phyloP scores from a whole-genome alignment of 129 eudicot species.

The Tagetes patula region DNA sequence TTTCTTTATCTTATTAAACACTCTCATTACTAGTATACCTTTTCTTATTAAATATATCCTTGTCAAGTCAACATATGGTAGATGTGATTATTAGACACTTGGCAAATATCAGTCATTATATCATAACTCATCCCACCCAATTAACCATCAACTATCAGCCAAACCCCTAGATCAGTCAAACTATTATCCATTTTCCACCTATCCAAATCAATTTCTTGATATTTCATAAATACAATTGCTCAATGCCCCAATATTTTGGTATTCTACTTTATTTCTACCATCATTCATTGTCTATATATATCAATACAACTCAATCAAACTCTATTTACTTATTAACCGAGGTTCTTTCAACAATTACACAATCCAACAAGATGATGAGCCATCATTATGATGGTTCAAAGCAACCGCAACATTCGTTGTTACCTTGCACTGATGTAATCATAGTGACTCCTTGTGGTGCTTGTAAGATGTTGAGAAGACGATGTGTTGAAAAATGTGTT shows the following conservation, averaged over 20 bases:
- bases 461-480: constrained; percentile 62
- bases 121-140: constrained; percentile 6
- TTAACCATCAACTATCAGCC: background rate
- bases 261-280: no score
- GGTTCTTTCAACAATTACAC: background rate
- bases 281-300: constrained; percentile 16
- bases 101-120: background rate
- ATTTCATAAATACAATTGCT: constrained; percentile 1
- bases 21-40: background rate
- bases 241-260: background rate
- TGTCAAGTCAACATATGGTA: constrained; percentile 18
- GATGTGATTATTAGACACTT: constrained; percentile 18
- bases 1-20: background rate
- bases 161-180: background rate
- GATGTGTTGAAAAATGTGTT: constrained; percentile 63
- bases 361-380: background rate
- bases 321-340: background rate
- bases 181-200: background rate
- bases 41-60: background rate
- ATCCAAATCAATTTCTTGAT: constrained; percentile 8
- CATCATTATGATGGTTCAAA: background rate
- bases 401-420: constrained; percentile 19
- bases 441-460: constrained; percentile 65
- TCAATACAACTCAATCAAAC: background rate
- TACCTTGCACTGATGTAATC: constrained; percentile 9